Evolutionary conservation across 805 yeast genomes (phyloP).

Genomic region (Zygosaccharomyces gambellarensis): DNA sequence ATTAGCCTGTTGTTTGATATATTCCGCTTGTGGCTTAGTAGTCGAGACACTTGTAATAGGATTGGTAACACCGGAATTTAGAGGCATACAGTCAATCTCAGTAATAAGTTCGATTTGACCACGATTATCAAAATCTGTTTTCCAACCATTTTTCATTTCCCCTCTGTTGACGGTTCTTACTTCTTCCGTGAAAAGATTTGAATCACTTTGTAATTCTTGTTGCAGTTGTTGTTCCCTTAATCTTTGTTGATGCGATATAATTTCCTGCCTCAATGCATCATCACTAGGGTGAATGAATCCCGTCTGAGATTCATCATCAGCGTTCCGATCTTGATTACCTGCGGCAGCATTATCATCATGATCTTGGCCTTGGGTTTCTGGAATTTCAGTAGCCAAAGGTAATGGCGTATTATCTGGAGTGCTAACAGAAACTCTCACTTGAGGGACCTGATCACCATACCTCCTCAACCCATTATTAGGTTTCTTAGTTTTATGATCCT

Average conservation of each 20-base stretch:
- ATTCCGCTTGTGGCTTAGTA: constrained; percentile 27
- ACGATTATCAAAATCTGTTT: constrained; percentile 72
- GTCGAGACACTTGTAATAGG: constrained; percentile 45
- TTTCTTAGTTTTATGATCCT: constrained; percentile 40
- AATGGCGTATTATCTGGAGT: constrained; percentile 31
- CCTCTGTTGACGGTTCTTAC: constrained; percentile 69
- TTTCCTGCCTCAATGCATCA: constrained; percentile 35
- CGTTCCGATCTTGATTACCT: constrained; percentile 36
- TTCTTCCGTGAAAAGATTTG: constrained; percentile 63
- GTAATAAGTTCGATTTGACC: constrained; percentile 81
- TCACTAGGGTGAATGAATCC: constrained; percentile 35
- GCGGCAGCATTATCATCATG: constrained; percentile 15
- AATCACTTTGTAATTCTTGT: constrained; percentile 32
- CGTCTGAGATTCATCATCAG: constrained; percentile 23
- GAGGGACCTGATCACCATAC: constrained; percentile 39
- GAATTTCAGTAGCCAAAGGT: constrained; percentile 7
- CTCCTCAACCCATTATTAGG: constrained; percentile 31
- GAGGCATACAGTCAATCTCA: constrained; percentile 55
- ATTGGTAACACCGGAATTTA: constrained; percentile 49
- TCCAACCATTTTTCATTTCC: constrained; percentile 90
- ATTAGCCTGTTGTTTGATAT: constrained; percentile 38
- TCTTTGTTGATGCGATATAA: constrained; percentile 31
- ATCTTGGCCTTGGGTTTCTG: constrained; percentile 4
- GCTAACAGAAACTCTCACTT: constrained; percentile 32
- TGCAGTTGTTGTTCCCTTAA: constrained; percentile 30